phyloP scores from a whole-genome alignment of 2,329 filamentous ascomycete genomes.

The Cladosporium sp. region DNA sequence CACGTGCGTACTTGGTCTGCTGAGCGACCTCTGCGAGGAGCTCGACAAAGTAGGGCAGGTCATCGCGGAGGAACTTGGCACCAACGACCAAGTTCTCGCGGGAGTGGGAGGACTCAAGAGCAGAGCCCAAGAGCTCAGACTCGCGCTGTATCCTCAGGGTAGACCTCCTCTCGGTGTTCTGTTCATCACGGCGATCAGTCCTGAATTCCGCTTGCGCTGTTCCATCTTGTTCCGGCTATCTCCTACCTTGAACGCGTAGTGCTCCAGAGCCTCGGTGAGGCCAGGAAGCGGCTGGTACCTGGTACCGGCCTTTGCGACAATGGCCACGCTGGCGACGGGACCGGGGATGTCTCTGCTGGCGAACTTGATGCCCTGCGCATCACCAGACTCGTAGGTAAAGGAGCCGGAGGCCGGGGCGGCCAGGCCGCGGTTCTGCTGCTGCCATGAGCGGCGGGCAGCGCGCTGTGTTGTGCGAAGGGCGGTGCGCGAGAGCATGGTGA shows the following conservation, averaged over 20 bases:
- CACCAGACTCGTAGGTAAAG: constrained; percentile 82
- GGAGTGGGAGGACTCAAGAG: constrained; percentile 82
- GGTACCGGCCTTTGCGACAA: constrained; percentile 92
- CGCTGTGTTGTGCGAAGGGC: constrained; percentile 61
- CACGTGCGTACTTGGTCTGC: constrained; percentile 77
- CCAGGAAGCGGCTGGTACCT: constrained; percentile 88
- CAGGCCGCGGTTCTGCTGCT: constrained; percentile 57
- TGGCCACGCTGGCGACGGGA: constrained; percentile 82
- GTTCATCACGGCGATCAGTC: constrained; percentile 12
- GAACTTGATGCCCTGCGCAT: constrained; percentile 84
- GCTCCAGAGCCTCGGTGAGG: constrained; percentile 82
- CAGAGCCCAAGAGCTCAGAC: constrained; percentile 87
- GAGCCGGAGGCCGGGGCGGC: constrained; percentile 67
- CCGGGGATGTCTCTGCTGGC: constrained; percentile 85
- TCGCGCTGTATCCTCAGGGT: constrained; percentile 91
- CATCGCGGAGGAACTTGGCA: constrained; percentile 90
- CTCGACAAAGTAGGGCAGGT: constrained; percentile 96
- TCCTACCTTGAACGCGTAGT: constrained; percentile 93
- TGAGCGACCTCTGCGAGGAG: constrained; percentile 87
- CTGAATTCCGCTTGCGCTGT: background rate
- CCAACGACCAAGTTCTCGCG: constrained; percentile 89
- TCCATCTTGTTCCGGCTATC: background rate
- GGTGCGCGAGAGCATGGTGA: constrained; percentile 63
- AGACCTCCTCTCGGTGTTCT: constrained; percentile 85
- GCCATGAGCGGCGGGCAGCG: constrained; percentile 57